phyloP scores from a whole-genome alignment of 1,284 basidiomycete genomes.

The Moesziomyces parantarcticus region DNA sequence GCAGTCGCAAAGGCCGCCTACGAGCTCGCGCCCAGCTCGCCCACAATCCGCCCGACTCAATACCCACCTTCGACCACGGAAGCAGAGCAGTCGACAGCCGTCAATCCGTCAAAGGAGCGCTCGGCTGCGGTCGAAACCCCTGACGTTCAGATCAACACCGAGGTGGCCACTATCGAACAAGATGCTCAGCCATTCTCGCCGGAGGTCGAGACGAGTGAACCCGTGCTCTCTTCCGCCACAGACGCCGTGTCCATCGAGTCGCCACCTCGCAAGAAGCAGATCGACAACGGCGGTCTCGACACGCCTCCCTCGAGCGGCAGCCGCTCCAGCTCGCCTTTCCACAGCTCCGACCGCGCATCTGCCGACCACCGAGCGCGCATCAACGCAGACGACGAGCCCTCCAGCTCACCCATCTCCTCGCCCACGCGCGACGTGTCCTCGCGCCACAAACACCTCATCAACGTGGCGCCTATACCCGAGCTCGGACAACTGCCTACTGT shows the following conservation, averaged over 20 bases:
- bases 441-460: conserved; percentile 12
- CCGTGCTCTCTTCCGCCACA: conserved; percentile 4
- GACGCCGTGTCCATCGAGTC: conserved; percentile 27
- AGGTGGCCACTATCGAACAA: background rate
- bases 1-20: conserved; percentile 21
- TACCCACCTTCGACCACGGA: background rate
- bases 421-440: conserved; percentile 43
- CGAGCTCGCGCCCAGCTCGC: conserved; percentile 10
- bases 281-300: conserved; percentile 39
- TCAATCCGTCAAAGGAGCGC: background rate
- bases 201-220: conserved; percentile 1
- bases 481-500: conserved; percentile 1
- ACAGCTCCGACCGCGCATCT: conserved; percentile 16
- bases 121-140: background rate
- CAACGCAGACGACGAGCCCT: conserved; percentile 29
- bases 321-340: conserved; percentile 42
- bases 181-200: background rate
- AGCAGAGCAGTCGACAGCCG: background rate
- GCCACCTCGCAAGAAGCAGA: conserved; percentile 40
- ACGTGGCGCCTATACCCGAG: conserved; percentile 11
- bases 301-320: conserved; percentile 50
- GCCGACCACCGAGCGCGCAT: conserved; percentile 18
- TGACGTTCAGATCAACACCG: background rate
- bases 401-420: conserved; percentile 50
- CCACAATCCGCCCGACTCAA: background rate